Base-by-base conservation (phyloP, 2,329 filamentous ascomycete genomes). In the Microdochium nivale region DNA sequence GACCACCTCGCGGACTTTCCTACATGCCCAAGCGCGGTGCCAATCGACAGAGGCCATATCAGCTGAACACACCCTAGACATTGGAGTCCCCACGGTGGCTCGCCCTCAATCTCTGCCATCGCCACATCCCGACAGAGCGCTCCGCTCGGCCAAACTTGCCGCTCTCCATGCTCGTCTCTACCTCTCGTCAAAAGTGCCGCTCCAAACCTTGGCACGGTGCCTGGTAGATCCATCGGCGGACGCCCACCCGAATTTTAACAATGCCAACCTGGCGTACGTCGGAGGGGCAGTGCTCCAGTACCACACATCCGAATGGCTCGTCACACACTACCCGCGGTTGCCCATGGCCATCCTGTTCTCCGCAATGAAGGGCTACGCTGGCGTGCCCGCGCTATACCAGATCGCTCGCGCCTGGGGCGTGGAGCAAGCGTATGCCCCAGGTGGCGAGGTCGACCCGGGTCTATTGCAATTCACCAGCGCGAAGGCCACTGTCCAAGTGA, bases 401-500 rank as follows among this genome's bases (percentile, higher is more conserved):
- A 79, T 97, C 58, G 83, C 88, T 16, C 75, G 79, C 55, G 87
- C 94, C 71, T 99, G 94, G 94, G 94, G 94, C 70, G 83, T 97
- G 16, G 92, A 97, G 67, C 72, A 77, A 44, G 92, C 89, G n/a
- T 88, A 87, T 11, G 86, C 83, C 21, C 94, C 94, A 0, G 94
- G 92, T 49, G 82, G 82, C 53, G 92, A 97, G 71, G 91, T 97
- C 52, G 94, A 99, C 66, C 86, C 91, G 0, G 94, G 92, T 5
- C 75, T 95, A 51, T 75, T 99, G 54, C 94, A 97, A 66, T 95
- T 90, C 76, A 72, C 72, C 70, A 70, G 70, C 65, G 68, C 77
- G 50, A 63, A 67, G 49, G 64, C 70, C 16, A 74, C 75, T 21
- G 63, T 74, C 23, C 64, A 71, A 49, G 68, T 73, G 66, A 75